phyloP scores from a whole-genome alignment of 805 yeast genomes.

The Saccharomyces kudriavzevii region DNA sequence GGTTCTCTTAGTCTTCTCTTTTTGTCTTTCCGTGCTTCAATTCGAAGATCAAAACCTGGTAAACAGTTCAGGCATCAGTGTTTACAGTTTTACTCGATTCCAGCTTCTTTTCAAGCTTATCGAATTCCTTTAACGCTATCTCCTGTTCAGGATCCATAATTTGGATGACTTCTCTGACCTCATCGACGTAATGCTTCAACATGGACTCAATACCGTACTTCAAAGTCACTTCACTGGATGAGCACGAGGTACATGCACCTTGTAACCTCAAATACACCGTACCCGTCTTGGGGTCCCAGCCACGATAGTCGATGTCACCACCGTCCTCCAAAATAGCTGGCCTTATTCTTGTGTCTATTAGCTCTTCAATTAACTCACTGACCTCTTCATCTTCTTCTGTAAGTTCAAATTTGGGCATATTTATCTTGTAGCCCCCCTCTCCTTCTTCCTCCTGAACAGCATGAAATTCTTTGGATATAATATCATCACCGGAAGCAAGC shows the following conservation, averaged over 20 bases:
- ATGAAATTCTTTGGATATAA: slow-evolving; percentile 21
- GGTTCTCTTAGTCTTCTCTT: not conserved
- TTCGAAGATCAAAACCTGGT: not conserved
- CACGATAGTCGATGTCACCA: slow-evolving; percentile 87
- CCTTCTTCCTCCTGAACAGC: slow-evolving; percentile 31
- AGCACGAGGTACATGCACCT: slow-evolving; percentile 95
- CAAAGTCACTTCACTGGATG: slow-evolving; percentile 82
- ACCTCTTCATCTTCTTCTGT: slow-evolving; percentile 70
- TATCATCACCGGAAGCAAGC: slow-evolving; percentile 24
- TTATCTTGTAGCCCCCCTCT: slow-evolving; percentile 30
- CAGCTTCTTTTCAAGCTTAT: slow-evolving; percentile 63
- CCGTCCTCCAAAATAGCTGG: slow-evolving; percentile 99
- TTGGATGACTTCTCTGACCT: slow-evolving; percentile 81
- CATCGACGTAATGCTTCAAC: slow-evolving; percentile 95
- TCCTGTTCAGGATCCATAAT: slow-evolving; percentile 72
- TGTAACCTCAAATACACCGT: slow-evolving; percentile 79
- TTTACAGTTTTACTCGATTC: slow-evolving; percentile 13
- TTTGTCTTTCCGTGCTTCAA: too few species aligned
- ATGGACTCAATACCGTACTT: slow-evolving; percentile 95
- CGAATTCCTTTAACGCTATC: slow-evolving; percentile 74
- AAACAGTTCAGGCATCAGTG: not conserved
- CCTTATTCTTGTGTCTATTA: slow-evolving; percentile 87
- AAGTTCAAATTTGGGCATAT: slow-evolving; percentile 26
- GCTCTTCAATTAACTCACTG: slow-evolving; percentile 81
- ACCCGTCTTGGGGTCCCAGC: slow-evolving; percentile 79